Evolutionary conservation across 441 rosid genomes (phyloP).

Genomic region (Populus hybrid): DNA sequence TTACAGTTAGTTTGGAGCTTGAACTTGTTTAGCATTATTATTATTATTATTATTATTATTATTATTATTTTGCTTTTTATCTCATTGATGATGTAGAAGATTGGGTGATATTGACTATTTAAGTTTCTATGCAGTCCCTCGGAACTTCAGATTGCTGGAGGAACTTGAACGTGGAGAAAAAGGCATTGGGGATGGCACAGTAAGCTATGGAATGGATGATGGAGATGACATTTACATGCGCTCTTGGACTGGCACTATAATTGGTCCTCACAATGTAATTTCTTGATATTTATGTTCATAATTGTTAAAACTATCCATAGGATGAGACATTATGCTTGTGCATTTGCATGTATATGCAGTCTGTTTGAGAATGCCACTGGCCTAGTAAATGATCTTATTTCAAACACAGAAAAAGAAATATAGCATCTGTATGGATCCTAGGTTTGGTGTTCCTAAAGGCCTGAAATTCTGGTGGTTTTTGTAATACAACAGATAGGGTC

Average conservation of each 20-base stretch:
- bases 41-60: too few species aligned
- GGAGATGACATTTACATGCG: constrained; percentile 98
- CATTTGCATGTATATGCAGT: neutral
- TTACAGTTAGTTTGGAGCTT: neutral
- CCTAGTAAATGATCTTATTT: neutral
- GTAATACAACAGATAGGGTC: neutral
- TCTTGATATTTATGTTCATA: neutral
- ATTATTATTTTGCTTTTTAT: neutral
- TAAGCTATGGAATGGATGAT: constrained; percentile 98
- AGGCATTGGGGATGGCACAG: constrained; percentile 96
- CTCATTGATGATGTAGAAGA: neutral
- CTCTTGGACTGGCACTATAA: constrained; percentile 98
- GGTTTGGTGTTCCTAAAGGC: neutral
- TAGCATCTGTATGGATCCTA: neutral
- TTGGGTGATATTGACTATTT: constrained; percentile 1
- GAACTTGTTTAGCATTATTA: constrained; percentile 1
- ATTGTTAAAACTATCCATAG: neutral
- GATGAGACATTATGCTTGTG: neutral
- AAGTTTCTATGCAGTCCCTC: constrained; percentile 58
- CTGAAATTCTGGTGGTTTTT: neutral
- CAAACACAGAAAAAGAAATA: neutral
- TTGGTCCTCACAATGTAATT: constrained; percentile 95
- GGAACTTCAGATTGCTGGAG: constrained; percentile 89
- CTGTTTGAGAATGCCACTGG: neutral
- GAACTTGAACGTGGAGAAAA: constrained; percentile 99